Evolutionary conservation across 305 asterid genomes (phyloP).

Genomic region (Ruellia speciosa): DNA sequence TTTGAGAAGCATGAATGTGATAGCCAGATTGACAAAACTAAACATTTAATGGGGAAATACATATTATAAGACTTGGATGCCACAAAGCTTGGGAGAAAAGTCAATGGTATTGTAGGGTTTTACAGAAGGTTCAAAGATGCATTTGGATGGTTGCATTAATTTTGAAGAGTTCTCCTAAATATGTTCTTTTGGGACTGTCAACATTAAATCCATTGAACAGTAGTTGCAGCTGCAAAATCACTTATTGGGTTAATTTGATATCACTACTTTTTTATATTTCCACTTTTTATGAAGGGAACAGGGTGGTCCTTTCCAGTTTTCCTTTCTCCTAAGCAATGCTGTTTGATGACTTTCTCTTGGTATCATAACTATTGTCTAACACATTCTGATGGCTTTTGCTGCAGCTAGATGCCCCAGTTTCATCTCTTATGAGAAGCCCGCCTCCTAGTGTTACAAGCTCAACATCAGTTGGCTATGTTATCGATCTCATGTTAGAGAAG

Average conservation of each 20-base stretch:
- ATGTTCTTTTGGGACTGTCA: neutral
- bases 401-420: constrained; percentile 58
- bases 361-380: constrained; percentile 12
- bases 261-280: too few species aligned
- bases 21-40: too few species aligned
- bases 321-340: neutral
- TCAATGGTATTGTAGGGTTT: neutral
- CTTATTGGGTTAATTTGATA: neutral
- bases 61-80: too few species aligned
- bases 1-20: too few species aligned
- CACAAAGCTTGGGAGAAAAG: neutral
- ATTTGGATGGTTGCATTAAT: too few species aligned
- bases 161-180: neutral
- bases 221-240: neutral
- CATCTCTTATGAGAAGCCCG: constrained; percentile 56
- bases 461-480: constrained; percentile 48
- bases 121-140: too few species aligned
- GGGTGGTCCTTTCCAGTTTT: neutral
- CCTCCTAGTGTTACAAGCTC: constrained; percentile 57
- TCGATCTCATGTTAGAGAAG: constrained; percentile 59
- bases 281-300: neutral
- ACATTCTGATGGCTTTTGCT: constrained; percentile 17
- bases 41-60: too few species aligned
- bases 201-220: neutral
- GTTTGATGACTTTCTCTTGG: neutral